Conservation (phyloP, 78 protist species). For the Dictyostelium citrinum region DNA sequence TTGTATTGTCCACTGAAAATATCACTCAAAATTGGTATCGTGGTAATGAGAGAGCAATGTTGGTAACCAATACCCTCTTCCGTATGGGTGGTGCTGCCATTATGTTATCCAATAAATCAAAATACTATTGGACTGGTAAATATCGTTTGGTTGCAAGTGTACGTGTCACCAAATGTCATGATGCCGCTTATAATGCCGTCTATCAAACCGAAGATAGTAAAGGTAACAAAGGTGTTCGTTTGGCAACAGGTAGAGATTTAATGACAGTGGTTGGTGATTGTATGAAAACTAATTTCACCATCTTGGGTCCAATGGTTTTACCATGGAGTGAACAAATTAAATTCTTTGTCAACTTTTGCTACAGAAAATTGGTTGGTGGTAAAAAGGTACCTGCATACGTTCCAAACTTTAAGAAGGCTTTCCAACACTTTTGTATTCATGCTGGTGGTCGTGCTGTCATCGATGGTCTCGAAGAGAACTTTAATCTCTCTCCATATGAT, state of each 20-base stretch:
- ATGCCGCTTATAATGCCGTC: constrained; percentile 77
- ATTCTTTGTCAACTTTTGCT: constrained; percentile 77
- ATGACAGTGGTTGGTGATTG: constrained; percentile 83
- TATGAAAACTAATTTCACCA: constrained; percentile 83
- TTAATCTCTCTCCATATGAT: constrained; percentile 76
- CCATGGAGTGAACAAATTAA: constrained; percentile 87
- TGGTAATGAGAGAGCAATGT: constrained; percentile 84
- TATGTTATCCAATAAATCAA: constrained; percentile 83
- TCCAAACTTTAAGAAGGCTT: constrained; percentile 88
- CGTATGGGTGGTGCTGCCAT: constrained; percentile 95
- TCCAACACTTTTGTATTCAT: constrained; percentile 90
- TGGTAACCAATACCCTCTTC: constrained; percentile 89
- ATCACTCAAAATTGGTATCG: constrained; percentile 94
- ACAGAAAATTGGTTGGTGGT: constrained; percentile 30
- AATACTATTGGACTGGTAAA: constrained; percentile 79
- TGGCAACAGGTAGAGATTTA: constrained; percentile 76
- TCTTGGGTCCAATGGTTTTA: constrained; percentile 88
- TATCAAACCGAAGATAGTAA: constrained; percentile 84
- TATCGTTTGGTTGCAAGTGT: constrained; percentile 67
- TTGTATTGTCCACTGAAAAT: constrained; percentile 91
- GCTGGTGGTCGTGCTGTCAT: constrained; percentile 94
- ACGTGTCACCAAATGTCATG: constrained; percentile 67
- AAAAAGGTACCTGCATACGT: constrained; percentile 62
- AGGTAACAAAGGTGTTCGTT: constrained; percentile 86
- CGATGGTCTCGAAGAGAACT: constrained; percentile 85